These are phyloP conservation scores for Sporothrix brunneoviolacea DNA, from an alignment of 2,329 filamentous ascomycete species.

Conservation along the genomic window DNA sequence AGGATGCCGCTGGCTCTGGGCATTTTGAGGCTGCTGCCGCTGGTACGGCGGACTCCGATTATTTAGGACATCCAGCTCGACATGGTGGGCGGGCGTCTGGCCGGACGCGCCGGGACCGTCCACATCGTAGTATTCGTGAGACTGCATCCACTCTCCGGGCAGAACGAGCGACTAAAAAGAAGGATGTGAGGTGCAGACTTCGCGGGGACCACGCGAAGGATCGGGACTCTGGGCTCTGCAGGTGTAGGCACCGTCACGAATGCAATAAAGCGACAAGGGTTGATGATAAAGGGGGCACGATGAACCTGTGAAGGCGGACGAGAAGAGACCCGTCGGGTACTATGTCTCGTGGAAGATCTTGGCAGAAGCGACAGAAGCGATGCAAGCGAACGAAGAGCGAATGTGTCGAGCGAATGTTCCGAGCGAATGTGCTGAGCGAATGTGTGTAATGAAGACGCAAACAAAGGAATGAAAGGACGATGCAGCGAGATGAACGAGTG, in stretches of 20 bases:
- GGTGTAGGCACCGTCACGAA: too few species aligned
- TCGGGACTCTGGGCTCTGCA: neutral
- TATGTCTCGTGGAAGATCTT: neutral
- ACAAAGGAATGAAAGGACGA: neutral
- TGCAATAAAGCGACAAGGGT: too few species aligned
- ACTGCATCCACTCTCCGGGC: constrained; percentile 12
- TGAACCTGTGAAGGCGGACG: too few species aligned
- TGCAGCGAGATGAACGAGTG: neutral
- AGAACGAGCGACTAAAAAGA: neutral
- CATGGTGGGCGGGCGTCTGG: constrained; percentile 6
- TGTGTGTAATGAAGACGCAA: neutral
- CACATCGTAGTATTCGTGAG: constrained; percentile 11
- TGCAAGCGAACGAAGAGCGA: neutral
- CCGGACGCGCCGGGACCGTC: constrained; percentile 9
- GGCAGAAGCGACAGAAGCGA: neutral
- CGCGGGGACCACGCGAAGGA: too few species aligned
- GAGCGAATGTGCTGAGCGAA: neutral
- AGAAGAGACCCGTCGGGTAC: too few species aligned
- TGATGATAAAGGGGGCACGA: neutral
- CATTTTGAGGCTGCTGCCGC: constrained; percentile 1
- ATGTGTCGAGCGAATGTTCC: neutral
- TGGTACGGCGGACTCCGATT: constrained; percentile 8
- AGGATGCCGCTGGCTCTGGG: neutral
- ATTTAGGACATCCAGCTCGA: constrained; percentile 15
- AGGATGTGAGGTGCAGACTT: neutral